Evolutionary conservation across 2,329 filamentous ascomycete species (phyloP).

Genomic region (Venturia effusa): DNA sequence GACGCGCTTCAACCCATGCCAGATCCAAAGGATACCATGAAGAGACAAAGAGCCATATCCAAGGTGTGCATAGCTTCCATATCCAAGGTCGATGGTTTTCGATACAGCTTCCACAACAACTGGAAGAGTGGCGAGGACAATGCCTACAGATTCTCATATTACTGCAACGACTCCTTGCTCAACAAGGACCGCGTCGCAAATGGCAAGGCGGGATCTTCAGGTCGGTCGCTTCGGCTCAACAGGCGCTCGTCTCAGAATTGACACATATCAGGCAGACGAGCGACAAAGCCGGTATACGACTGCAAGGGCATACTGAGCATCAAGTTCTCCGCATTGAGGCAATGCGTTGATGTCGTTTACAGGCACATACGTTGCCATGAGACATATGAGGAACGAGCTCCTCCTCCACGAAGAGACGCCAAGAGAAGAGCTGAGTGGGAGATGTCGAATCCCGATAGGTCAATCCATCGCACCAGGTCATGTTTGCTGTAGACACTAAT

Average conservation of each 20-base stretch:
- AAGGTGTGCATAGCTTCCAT: constrained; percentile 34
- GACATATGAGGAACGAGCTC: constrained; percentile 34
- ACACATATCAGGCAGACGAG: constrained; percentile 13
- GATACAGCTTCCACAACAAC: constrained; percentile 40
- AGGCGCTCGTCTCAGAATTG: neutral
- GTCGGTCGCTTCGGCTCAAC: constrained; percentile 16
- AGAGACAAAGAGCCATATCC: constrained; percentile 35
- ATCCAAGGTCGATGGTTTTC: constrained; percentile 34
- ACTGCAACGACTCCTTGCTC: constrained; percentile 39
- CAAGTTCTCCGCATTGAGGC: constrained; percentile 34
- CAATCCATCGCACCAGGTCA: neutral
- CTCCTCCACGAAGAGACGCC: constrained; percentile 29
- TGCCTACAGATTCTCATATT: constrained; percentile 36
- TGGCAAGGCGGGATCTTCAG: constrained; percentile 27
- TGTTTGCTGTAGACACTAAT: neutral
- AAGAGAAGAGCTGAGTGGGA: constrained; percentile 26
- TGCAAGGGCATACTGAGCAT: constrained; percentile 37
- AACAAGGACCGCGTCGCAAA: constrained; percentile 40
- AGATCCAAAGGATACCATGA: constrained; percentile 31
- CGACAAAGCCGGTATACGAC: constrained; percentile 37
- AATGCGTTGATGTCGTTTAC: constrained; percentile 35
- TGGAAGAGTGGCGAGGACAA: constrained; percentile 37
- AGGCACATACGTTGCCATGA: constrained; percentile 35
- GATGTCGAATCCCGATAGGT: constrained; percentile 24
- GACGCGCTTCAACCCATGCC: constrained; percentile 24